Evolutionary conservation across 495 filamentous ascomycete species (phyloP).

Genomic region (Rhizodiscina lignyota): DNA sequence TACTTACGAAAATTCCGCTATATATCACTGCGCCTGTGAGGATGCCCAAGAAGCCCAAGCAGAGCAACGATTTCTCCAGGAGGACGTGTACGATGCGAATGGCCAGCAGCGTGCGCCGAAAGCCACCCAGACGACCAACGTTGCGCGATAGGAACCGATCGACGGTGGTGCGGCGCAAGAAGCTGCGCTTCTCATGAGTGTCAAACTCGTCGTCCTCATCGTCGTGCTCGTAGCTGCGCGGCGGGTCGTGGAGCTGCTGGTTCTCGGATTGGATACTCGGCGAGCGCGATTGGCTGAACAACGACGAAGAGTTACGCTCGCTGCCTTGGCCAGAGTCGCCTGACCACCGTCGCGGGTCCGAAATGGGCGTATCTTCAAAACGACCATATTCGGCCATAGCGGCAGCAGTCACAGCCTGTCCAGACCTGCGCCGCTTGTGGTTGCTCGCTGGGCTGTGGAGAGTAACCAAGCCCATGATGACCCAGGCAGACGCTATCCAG

Average conservation of each 20-base stretch:
- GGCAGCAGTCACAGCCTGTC: slow-evolving; percentile 48
- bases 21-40: slow-evolving; percentile 49
- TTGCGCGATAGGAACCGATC: slow-evolving; percentile 28
- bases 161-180: slow-evolving; percentile 27
- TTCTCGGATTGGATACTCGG: slow-evolving; percentile 34
- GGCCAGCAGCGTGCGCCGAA: slow-evolving; percentile 40
- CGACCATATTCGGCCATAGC: slow-evolving; percentile 47
- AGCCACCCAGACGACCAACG: slow-evolving; percentile 36
- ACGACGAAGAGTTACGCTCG: slow-evolving; percentile 51
- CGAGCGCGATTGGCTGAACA: slow-evolving; percentile 41
- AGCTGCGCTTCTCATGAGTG: slow-evolving; percentile 24
- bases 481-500: slow-evolving; percentile 51
- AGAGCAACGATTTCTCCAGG: slow-evolving; percentile 44
- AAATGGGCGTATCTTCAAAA: slow-evolving; percentile 25
- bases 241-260: slow-evolving; percentile 25
- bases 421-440: slow-evolving; percentile 25
- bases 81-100: slow-evolving; percentile 39
- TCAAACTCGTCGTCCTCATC: slow-evolving; percentile 21
- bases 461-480: slow-evolving; percentile 38
- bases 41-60: slow-evolving; percentile 48
- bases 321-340: slow-evolving; percentile 84
- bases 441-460: slow-evolving; percentile 24
- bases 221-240: slow-evolving; percentile 25
- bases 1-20: slow-evolving; percentile 51
- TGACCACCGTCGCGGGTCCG: slow-evolving; percentile 47